Evolutionary conservation across 257 asterid genomes (phyloP).

Genomic region (Solanum medicagineum): DNA sequence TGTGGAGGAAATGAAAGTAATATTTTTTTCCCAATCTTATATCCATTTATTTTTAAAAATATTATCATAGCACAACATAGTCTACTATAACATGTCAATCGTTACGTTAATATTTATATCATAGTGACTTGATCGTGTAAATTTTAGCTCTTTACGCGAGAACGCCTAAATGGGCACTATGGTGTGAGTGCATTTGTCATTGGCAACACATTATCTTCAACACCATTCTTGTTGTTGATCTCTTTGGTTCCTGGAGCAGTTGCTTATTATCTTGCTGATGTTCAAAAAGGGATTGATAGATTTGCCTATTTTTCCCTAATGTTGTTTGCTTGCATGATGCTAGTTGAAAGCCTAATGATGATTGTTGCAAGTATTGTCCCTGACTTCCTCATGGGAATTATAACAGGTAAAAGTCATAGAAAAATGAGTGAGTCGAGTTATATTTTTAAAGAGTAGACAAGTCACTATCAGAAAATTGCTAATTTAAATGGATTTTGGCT

Average conservation of each 20-base stretch:
- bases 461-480: not conserved
- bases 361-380: constrained; percentile 42
- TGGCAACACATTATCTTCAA: constrained; percentile 41
- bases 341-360: constrained; percentile 62
- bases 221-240: constrained; percentile 30
- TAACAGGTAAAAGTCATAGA: constrained; percentile 13
- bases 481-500: not conserved
- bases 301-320: constrained; percentile 16
- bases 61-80: not conserved
- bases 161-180: constrained; percentile 40
- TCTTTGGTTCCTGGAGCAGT: constrained; percentile 31
- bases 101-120: not conserved
- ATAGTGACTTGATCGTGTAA: not conserved
- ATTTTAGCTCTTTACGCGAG: constrained; percentile 31
- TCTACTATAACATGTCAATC: not conserved
- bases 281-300: constrained; percentile 24
- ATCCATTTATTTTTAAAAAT: not conserved
- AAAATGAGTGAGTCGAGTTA: not conserved
- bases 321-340: constrained; percentile 30
- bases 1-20: constrained; percentile 55
- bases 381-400: constrained; percentile 39
- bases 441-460: not conserved
- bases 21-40: not conserved
- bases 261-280: constrained; percentile 45
- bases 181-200: constrained; percentile 25